These are phyloP conservation scores for Thermomyces lanuginosus DNA, from an alignment of 2,329 filamentous ascomycete species.

Conservation along the genomic window DNA sequence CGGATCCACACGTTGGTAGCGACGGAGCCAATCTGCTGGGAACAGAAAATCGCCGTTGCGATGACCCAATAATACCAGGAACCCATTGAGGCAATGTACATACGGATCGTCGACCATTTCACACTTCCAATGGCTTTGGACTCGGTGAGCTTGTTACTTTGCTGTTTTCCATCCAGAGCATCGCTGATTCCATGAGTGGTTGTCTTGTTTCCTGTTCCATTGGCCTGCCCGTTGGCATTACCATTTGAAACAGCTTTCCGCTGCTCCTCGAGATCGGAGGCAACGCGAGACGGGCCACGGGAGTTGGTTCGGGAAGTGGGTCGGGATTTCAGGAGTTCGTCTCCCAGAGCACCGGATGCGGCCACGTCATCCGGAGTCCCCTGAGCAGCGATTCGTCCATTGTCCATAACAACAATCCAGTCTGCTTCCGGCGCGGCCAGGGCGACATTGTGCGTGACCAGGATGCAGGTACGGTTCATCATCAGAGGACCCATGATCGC, in stretches of 20 bases:
- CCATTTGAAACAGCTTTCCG: conserved; percentile 33
- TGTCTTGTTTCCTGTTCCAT: conserved; percentile 25
- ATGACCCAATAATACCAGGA: conserved; percentile 87
- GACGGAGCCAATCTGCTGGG: conserved; percentile 72
- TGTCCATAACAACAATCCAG: conserved; percentile 71
- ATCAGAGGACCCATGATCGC: conserved; percentile 82
- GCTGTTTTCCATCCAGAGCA: conserved; percentile 28
- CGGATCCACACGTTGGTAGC: conserved; percentile 90
- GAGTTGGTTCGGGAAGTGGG: conserved; percentile 56
- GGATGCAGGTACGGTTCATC: conserved; percentile 73
- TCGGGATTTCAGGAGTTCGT: conserved; percentile 63
- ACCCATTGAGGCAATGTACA: conserved; percentile 88
- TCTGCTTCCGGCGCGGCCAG: conserved; percentile 68
- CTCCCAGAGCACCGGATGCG: conserved; percentile 71
- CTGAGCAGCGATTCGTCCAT: conserved; percentile 61
- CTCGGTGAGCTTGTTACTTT: conserved; percentile 43
- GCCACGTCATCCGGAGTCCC: conserved; percentile 67
- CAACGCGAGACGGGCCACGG: conserved; percentile 57
- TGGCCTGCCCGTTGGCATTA: conserved; percentile 33
- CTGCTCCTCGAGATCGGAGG: conserved; percentile 55
- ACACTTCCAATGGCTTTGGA: conserved; percentile 72
- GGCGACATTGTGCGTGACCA: conserved; percentile 91
- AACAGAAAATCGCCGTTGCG: conserved; percentile 55
- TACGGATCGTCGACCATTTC: conserved; percentile 67
- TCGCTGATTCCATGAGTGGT: too few species aligned